Conservation (phyloP, 129 eudicot species). For the Escallonia rubra region DNA sequence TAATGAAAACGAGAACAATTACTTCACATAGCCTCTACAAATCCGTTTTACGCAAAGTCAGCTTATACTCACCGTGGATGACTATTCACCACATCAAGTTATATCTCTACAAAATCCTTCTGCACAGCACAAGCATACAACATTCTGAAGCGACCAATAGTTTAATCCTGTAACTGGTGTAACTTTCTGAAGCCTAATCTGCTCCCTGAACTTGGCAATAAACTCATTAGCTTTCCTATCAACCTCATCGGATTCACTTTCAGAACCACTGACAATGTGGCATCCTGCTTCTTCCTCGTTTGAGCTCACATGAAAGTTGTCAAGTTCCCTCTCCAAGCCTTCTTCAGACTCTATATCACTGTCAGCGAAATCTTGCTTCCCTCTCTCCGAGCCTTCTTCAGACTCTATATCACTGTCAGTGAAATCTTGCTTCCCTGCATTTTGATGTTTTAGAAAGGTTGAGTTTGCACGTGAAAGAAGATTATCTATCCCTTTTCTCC, state of each 20-base stretch:
- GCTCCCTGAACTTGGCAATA: slow-evolving; percentile 84
- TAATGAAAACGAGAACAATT: no score
- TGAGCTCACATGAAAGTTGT: slow-evolving; percentile 15
- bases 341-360: slow-evolving; percentile 14
- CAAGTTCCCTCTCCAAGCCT: slow-evolving; percentile 10
- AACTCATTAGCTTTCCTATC: slow-evolving; percentile 90
- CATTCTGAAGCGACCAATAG: slow-evolving; percentile 9
- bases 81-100: no score
- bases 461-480: neutral
- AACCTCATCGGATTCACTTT: slow-evolving; percentile 68
- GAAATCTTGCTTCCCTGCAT: slow-evolving; percentile 13
- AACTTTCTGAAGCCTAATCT: slow-evolving; percentile 77
- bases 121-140: neutral
- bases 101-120: neutral
- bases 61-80: no score
- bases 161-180: slow-evolving; percentile 36
- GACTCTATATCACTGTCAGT: slow-evolving; percentile 4
- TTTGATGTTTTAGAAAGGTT: neutral
- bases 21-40: neutral
- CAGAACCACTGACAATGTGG: slow-evolving; percentile 27
- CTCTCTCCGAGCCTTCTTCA: slow-evolving; percentile 16
- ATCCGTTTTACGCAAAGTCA: neutral
- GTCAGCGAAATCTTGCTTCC: slow-evolving; percentile 6
- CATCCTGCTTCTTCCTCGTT: slow-evolving; percentile 19
- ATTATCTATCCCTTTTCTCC: no score